These are phyloP conservation scores for Arthroderma uncinatum DNA, from an alignment of 2,329 filamentous ascomycete species.

Conservation along the genomic window DNA sequence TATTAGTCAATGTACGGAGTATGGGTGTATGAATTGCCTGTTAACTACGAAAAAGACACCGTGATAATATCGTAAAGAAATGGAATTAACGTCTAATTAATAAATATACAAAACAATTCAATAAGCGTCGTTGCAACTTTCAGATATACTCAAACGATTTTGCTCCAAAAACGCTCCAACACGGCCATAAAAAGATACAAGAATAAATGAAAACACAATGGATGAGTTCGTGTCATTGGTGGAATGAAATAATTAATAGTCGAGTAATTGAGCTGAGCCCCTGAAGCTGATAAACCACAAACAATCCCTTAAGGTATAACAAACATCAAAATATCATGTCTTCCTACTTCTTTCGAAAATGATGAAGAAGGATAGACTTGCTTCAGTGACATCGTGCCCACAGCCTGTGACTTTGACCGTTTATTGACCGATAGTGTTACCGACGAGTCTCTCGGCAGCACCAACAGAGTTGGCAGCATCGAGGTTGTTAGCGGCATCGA, in stretches of 20 bases:
- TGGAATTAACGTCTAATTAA: background rate
- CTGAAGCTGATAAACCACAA: background rate
- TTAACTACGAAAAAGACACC: too few species aligned
- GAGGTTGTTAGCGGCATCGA: background rate
- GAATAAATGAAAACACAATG: background rate
- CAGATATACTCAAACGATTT: background rate
- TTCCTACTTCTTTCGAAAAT: background rate
- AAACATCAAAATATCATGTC: slow-evolving; percentile 2
- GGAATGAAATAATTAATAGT: background rate
- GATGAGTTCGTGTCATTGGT: background rate
- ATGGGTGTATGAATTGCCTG: too few species aligned
- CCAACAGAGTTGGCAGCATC: background rate
- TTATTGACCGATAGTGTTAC: too few species aligned
- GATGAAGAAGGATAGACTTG: background rate
- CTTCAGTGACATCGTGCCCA: background rate
- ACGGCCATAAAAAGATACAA: background rate
- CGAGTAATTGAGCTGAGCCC: background rate
- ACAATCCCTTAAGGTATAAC: background rate
- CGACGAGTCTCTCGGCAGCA: background rate
- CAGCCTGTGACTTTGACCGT: too few species aligned
- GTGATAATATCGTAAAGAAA: too few species aligned
- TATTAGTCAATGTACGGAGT: too few species aligned
- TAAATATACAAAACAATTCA: background rate
- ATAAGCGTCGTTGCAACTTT: background rate
- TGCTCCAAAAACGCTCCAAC: background rate